Evolutionary conservation across 306 rosid genomes (phyloP).

Genomic region (Herpetospermum pedunculosum): DNA sequence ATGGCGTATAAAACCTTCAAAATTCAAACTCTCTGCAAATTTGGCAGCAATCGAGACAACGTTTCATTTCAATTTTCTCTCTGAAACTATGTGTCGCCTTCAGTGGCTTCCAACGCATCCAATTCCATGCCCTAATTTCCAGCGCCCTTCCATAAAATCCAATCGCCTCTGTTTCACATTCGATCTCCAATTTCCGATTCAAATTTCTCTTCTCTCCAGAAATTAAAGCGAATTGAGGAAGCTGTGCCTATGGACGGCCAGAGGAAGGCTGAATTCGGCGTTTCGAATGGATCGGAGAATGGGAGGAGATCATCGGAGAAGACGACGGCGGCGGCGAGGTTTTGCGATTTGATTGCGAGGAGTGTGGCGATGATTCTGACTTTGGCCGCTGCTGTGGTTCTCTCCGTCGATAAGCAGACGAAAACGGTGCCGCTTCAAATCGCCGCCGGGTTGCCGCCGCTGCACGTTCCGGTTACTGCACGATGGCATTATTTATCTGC

Average conservation of each 20-base stretch:
- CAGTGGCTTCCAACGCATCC: conserved; percentile 9
- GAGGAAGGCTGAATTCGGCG: background rate
- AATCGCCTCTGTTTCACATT: background rate
- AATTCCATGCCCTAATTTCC: background rate
- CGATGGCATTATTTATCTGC: conserved; percentile 5
- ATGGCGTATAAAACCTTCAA: background rate
- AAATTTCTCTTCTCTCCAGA: background rate
- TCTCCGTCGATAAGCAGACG: background rate
- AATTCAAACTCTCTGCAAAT: background rate
- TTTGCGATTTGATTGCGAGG: background rate
- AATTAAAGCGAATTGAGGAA: background rate
- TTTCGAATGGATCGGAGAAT: background rate
- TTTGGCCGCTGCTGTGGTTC: background rate
- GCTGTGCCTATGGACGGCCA: background rate
- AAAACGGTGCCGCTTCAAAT: conserved; percentile 1
- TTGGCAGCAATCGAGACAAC: background rate
- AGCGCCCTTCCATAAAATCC: background rate
- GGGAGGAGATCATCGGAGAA: background rate
- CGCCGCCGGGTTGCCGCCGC: background rate
- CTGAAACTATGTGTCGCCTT: no score
- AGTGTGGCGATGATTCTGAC: background rate
- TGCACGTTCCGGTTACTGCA: background rate
- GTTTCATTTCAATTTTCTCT: no score
- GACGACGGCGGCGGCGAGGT: background rate
- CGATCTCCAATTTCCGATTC: background rate